Conservation (phyloP, 495 filamentous ascomycete genomes). For the Penicillium turbatum region DNA sequence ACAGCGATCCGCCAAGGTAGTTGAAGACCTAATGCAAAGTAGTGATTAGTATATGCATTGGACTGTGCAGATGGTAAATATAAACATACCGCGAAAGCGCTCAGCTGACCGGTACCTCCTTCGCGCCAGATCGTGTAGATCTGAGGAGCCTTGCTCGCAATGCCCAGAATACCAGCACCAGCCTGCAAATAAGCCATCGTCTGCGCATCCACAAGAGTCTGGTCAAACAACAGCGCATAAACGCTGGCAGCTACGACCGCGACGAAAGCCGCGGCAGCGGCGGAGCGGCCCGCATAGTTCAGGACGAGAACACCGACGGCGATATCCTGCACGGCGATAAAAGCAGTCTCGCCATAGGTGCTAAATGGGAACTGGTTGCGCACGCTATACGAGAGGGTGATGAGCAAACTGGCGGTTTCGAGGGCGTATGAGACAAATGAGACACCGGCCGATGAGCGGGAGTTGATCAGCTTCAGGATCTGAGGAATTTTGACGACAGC, state of each 20-base stretch:
- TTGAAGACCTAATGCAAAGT: constrained; percentile 74
- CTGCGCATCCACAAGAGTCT: constrained; percentile 61
- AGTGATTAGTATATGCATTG: constrained; percentile 7
- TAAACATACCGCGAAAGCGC: constrained; percentile 82
- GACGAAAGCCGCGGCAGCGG: constrained; percentile 67
- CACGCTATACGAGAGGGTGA: constrained; percentile 83
- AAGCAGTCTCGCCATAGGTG: constrained; percentile 89
- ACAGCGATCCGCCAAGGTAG: constrained; percentile 86
- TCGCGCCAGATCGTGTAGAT: constrained; percentile 77
- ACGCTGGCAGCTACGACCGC: constrained; percentile 63
- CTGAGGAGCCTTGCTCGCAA: constrained; percentile 90
- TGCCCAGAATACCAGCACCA: constrained; percentile 73
- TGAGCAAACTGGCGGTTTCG: constrained; percentile 79
- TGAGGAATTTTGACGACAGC: constrained; percentile 93
- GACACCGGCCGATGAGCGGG: constrained; percentile 73
- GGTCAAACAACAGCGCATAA: constrained; percentile 63
- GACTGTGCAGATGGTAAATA: not conserved
- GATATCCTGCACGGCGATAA: constrained; percentile 89
- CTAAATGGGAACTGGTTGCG: constrained; percentile 90
- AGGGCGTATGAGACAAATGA: constrained; percentile 87
- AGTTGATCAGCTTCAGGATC: constrained; percentile 81
- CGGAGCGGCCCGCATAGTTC: constrained; percentile 62
- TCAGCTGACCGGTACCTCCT: constrained; percentile 90
- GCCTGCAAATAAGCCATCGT: constrained; percentile 75
- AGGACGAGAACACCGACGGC: constrained; percentile 80